Evolutionary conservation across 768 basidiomycete species (phyloP).

Genomic region (Termitomyces bulborhizus): DNA sequence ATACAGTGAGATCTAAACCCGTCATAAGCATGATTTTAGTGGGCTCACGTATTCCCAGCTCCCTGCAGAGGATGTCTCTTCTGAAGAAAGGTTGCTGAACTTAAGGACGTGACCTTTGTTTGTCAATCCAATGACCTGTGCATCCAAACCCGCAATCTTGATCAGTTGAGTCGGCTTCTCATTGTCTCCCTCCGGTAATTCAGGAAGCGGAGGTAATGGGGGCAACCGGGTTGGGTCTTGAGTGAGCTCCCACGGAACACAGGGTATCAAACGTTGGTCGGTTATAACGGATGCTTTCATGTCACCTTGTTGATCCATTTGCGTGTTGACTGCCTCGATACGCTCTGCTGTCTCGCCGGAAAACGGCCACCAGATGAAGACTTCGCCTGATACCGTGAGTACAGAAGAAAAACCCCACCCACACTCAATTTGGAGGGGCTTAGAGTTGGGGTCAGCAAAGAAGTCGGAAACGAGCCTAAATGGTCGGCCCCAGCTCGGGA

Average conservation of each 20-base stretch:
- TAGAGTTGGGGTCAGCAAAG: conserved; percentile 36
- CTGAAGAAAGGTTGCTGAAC: conserved; percentile 41
- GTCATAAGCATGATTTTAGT: background rate
- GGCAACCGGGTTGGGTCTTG: conserved; percentile 55
- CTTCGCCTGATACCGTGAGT: conserved; percentile 65
- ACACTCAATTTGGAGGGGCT: conserved; percentile 59
- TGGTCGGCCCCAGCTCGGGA: conserved; percentile 73
- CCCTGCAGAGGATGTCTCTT: conserved; percentile 30
- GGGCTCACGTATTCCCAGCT: conserved; percentile 68
- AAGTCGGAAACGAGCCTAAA: conserved; percentile 51
- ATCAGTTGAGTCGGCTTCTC: conserved; percentile 44
- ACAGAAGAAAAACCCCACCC: conserved; percentile 79
- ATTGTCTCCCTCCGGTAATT: conserved; percentile 26
- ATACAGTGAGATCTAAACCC: background rate
- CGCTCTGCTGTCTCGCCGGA: conserved; percentile 32
- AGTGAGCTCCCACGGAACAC: conserved; percentile 52
- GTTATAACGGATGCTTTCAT: conserved; percentile 27
- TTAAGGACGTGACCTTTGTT: conserved; percentile 73
- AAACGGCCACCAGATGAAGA: conserved; percentile 73
- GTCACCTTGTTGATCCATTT: conserved; percentile 38
- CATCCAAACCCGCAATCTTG: conserved; percentile 76
- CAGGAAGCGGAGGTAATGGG: conserved; percentile 54
- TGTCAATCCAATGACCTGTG: conserved; percentile 73
- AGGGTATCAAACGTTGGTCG: conserved; percentile 43
- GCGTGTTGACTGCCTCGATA: conserved; percentile 31